Base-by-base conservation (phyloP, 805 yeast species). In the Vanderwaltozyma tropicalis region DNA sequence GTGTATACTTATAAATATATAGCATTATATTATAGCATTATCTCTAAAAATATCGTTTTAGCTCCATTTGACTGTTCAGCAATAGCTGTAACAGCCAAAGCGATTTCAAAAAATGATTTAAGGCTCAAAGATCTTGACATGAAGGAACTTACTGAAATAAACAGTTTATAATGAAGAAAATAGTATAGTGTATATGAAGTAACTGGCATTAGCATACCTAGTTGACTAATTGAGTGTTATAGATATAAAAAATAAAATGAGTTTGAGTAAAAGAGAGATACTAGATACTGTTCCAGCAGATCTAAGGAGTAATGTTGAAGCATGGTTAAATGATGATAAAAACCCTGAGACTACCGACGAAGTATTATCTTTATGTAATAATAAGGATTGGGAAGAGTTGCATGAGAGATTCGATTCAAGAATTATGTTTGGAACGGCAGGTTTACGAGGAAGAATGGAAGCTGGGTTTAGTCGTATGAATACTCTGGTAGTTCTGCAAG, bases 381-480 rank as follows among this genome's bases (percentile, higher is more conserved):
- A 45, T 0, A 46, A 58, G 2, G 53, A 75, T 41, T 59, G 62
- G 47, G 59, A 51, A 0, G 74, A 64, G 37, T 63, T 86, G 28
- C 73, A 71, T 32, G 53, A 54, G 28, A 66, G 81, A 35, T 64
- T 86, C 22, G 52, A 71, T 31, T 47, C 52, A n/a, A 61, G 95
- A 37, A 79, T 88, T 20, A 64, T 76, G 11, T 89, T 89, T 59
- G 97, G 97, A 0, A 89, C 97, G 0, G 96, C 97, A 2, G 97
- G 96, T 0, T 71, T 92, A 34, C 67, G 98, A 20, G 74, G 94
- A 2, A 64, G 69, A 17, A 87, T 92, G 96, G 88, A 78, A 43
- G 86, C 96, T 0, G 97, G 98, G 0, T 87, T 83, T 54, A 72
- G 76, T 37, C 73, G 87, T 47, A 82, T 92, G 89, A 89, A 92